phyloP scores from a whole-genome alignment of 257 asterid species.

The Solanum etuberosum region DNA sequence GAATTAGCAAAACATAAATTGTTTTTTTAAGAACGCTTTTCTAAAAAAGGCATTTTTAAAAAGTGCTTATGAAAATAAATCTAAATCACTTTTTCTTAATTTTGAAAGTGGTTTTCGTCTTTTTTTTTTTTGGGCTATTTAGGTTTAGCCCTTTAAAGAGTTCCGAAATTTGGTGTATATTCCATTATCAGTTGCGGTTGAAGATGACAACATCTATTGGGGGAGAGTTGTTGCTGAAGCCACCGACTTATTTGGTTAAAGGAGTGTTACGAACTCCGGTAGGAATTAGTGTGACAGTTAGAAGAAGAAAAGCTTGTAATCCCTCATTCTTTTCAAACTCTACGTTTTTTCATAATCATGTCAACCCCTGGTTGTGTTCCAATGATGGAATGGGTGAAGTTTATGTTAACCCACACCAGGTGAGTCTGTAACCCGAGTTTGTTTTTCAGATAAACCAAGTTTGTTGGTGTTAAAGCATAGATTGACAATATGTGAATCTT shows the following conservation, averaged over 20 bases:
- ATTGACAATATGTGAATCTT: not conserved
- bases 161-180: not conserved
- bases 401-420: conserved; percentile 19
- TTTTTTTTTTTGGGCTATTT: not conserved
- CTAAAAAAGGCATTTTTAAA: too few relatives aligned
- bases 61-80: too few relatives aligned
- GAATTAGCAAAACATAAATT: too few relatives aligned
- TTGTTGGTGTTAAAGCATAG: not conserved
- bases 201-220: conserved; percentile 28
- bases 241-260: conserved; percentile 15
- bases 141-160: not conserved
- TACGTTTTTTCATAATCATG: not conserved
- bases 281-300: conserved; percentile 13
- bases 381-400: conserved; percentile 34
- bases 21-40: too few relatives aligned
- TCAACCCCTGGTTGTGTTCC: conserved; percentile 17
- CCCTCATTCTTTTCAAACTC: not conserved
- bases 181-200: not conserved
- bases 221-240: conserved; percentile 35
- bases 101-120: not conserved
- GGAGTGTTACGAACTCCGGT: conserved; percentile 8
- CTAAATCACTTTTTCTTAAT: too few relatives aligned
- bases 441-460: not conserved
- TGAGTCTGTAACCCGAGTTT: not conserved
- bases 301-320: not conserved